Percentiles rank a stretch among this genome's conserved stretches.
phyloP scores from a whole-genome alignment of 768 basidiomycete genomes.

The Lactifluus hygrophoroides region DNA sequence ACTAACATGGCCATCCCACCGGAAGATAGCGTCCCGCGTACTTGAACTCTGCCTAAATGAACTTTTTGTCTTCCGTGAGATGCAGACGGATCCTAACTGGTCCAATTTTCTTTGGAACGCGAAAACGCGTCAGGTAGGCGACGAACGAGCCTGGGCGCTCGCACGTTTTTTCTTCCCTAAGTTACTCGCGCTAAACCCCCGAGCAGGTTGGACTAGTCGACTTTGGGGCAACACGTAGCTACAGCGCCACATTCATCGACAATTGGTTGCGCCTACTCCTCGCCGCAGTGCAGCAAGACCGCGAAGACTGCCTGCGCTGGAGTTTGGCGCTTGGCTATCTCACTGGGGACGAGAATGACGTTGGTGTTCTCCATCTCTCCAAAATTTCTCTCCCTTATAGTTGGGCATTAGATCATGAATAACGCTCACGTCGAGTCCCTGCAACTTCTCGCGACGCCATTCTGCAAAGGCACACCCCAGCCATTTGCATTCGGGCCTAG shows the following conservation, averaged over 20 bases:
- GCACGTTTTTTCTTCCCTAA: not conserved
- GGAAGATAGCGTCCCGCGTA: constrained; percentile 76
- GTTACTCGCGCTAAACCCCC: not conserved
- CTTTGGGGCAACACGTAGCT: constrained; percentile 90
- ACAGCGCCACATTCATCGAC: constrained; percentile 80
- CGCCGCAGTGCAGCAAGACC: constrained; percentile 65
- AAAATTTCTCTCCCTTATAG: not conserved
- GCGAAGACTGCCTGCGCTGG: constrained; percentile 55
- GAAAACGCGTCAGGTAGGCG: constrained; percentile 46
- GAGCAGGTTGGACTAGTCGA: constrained; percentile 78
- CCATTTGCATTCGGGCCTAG: constrained; percentile 74
- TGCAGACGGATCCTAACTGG: constrained; percentile 99
- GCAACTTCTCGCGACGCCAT: constrained; percentile 79
- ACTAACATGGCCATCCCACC: too few species aligned
- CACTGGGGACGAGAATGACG: constrained; percentile 80
- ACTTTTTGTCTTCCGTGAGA: constrained; percentile 80
- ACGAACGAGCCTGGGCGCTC: too few species aligned
- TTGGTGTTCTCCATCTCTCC: constrained; percentile 31
- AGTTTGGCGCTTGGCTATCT: constrained; percentile 84
- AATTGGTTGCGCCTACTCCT: constrained; percentile 78
- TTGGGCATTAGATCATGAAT: constrained; percentile 70
- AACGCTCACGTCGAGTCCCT: constrained; percentile 81
- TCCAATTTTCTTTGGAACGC: constrained; percentile 92
- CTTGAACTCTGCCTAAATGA: constrained; percentile 84
- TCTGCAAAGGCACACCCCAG: constrained; percentile 52